These are phyloP conservation scores for Sungouiozyma intestinalis DNA, from an alignment of 805 yeast species.

Conservation along the genomic window DNA sequence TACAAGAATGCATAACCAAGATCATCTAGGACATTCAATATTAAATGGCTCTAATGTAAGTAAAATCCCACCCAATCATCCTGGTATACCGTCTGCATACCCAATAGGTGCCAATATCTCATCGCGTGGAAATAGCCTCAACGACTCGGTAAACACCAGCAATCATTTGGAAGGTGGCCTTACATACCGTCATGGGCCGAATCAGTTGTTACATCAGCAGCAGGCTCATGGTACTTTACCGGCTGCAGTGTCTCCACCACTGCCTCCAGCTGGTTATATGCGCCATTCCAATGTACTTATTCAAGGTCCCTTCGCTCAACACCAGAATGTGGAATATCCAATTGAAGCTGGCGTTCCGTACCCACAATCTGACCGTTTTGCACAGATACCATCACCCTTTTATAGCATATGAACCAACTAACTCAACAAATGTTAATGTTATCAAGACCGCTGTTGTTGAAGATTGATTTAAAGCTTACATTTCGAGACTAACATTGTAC, in stretches of 20 bases:
- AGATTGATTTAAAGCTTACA: too few species aligned
- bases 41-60: not conserved
- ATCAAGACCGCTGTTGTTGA: too few species aligned
- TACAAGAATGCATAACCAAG: too few species aligned
- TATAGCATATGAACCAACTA: not conserved
- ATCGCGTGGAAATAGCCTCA: not conserved
- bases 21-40: not conserved
- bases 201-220: not conserved
- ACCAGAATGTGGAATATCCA: not conserved
- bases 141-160: not conserved
- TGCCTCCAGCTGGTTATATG: not conserved
- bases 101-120: not conserved
- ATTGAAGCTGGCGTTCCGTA: not conserved
- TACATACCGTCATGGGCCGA: not conserved
- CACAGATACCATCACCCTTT: not conserved
- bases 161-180: not conserved
- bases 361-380: not conserved
- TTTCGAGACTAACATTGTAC: too few species aligned
- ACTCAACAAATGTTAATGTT: too few species aligned
- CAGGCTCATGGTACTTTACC: not conserved
- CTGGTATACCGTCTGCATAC: not conserved
- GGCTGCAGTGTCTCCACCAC: not conserved
- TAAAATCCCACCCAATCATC: not conserved
- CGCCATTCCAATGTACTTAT: not conserved
- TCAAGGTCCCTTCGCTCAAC: not conserved